phyloP scores from a whole-genome alignment of 2,329 filamentous ascomycete genomes.

The Cadophora malorum region DNA sequence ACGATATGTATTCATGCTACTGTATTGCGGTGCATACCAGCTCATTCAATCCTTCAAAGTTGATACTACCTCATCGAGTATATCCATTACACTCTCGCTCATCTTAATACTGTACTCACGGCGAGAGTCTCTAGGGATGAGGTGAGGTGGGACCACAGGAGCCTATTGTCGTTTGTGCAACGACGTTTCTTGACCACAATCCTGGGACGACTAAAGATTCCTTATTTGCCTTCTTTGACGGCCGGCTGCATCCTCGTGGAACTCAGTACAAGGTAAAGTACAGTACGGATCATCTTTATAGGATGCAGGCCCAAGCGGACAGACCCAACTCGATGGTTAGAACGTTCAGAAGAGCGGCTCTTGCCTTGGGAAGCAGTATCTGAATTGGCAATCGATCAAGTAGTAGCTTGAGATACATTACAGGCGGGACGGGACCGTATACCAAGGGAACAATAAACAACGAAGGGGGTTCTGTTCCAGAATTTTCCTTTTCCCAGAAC shows the following conservation, averaged over 20 bases:
- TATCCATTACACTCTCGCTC: background rate
- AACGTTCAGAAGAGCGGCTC: background rate
- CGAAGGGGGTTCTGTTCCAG: background rate
- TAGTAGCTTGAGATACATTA: background rate
- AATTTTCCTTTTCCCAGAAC: background rate
- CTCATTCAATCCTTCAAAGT: background rate
- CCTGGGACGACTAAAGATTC: constrained; percentile 16
- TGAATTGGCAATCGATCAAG: background rate
- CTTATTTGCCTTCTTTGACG: background rate
- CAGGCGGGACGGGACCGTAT: too few relatives aligned
- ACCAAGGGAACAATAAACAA: too few relatives aligned
- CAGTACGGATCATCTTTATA: too few relatives aligned
- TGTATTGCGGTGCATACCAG: background rate
- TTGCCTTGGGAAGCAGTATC: background rate
- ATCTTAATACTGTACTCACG: background rate
- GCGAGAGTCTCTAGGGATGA: background rate
- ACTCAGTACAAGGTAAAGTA: background rate
- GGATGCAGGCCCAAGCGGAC: background rate
- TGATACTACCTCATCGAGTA: background rate
- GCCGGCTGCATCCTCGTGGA: background rate
- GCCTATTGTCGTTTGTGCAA: background rate
- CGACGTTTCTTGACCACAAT: constrained; percentile 9
- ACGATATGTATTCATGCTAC: too few relatives aligned
- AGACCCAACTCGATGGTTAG: background rate
- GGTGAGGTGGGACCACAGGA: background rate